phyloP scores from a whole-genome alignment of 148 eudicot genomes.

The Drosera capensis region DNA sequence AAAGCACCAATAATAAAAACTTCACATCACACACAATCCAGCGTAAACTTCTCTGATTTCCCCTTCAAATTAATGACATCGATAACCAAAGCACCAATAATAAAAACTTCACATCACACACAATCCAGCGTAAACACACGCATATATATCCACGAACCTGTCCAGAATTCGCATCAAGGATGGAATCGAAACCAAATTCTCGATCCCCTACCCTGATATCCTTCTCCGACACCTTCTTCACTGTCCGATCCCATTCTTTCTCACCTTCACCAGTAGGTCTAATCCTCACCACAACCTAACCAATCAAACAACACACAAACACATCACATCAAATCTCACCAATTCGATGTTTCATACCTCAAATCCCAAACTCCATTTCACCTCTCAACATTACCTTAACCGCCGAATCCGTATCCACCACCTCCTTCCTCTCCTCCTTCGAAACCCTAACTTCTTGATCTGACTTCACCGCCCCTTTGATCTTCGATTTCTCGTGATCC shows the following conservation, averaged over 20 bases:
- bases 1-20: too few relatives aligned
- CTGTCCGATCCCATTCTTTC: slow-evolving; percentile 33
- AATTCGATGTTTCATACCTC: neutral
- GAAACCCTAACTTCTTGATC: slow-evolving; percentile 12
- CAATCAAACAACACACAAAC: neutral
- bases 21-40: too few relatives aligned
- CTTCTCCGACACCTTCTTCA: slow-evolving; percentile 41
- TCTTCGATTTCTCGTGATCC: too few relatives aligned
- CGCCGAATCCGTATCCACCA: slow-evolving; percentile 28
- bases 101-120: too few relatives aligned
- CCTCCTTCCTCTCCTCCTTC: slow-evolving; percentile 13
- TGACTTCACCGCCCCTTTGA: too few relatives aligned
- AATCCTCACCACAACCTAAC: slow-evolving; percentile 58
- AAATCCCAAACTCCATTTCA: neutral
- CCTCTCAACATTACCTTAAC: slow-evolving; percentile 45
- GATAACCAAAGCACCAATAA: too few relatives aligned
- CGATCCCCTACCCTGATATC: slow-evolving; percentile 44
- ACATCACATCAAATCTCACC: neutral
- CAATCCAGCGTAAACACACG: too few relatives aligned
- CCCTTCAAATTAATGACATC: too few relatives aligned
- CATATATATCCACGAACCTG: slow-evolving; percentile 74
- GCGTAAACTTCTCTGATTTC: too few relatives aligned
- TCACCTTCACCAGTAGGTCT: slow-evolving; percentile 45
- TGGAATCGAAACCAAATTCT: slow-evolving; percentile 50
- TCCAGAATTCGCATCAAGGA: slow-evolving; percentile 49